These are phyloP conservation scores for Litchi chinensis DNA, from an alignment of 345 rosid genomes.

Conservation along the genomic window DNA sequence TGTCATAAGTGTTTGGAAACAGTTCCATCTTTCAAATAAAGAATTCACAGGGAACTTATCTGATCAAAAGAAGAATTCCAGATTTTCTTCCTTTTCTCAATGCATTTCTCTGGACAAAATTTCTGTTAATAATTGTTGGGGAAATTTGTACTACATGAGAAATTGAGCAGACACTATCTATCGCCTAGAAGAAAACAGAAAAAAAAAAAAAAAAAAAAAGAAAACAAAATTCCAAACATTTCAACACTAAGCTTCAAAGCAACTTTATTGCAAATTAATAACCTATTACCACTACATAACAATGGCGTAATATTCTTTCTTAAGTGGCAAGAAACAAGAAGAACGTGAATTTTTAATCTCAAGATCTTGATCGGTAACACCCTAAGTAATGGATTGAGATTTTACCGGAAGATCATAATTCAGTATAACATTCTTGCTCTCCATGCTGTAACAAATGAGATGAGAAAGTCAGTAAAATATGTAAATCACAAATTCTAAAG, in stretches of 20 bases:
- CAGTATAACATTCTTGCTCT: constrained; percentile 68
- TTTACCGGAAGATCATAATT: constrained; percentile 77
- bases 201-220: background rate
- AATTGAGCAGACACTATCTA: background rate
- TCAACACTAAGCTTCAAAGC: background rate
- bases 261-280: background rate
- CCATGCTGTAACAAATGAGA: constrained; percentile 52
- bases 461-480: constrained; percentile 18
- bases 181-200: background rate
- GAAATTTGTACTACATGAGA: background rate
- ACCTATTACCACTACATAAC: background rate
- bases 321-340: constrained; percentile 2
- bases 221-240: background rate
- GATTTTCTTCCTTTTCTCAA: background rate
- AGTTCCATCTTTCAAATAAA: background rate
- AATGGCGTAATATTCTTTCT: background rate
- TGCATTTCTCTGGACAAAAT: background rate
- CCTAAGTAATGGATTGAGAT: background rate
- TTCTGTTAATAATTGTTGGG: too few relatives aligned
- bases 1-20: background rate
- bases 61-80: constrained; percentile 1
- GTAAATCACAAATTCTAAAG: constrained; percentile 1
- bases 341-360: background rate
- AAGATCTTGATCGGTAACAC: constrained; percentile 12
- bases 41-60: background rate